A percentile compares a stretch with the other conserved stretches of the same genome.
These are phyloP conservation scores for Vicia faba DNA, from an alignment of 306 rosid species.

Conservation along the genomic window DNA sequence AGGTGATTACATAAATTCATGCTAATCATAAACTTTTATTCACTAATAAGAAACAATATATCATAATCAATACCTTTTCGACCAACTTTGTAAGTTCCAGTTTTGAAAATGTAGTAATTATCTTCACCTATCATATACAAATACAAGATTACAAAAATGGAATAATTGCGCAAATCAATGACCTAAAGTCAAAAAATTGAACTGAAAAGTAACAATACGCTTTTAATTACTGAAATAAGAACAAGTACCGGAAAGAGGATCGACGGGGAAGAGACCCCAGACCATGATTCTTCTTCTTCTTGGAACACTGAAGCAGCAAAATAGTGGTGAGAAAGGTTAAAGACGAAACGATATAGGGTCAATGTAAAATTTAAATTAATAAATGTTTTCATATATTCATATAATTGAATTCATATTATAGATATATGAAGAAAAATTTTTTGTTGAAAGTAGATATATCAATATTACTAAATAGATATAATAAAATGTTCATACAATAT, in stretches of 20 bases:
- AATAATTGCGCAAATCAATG: background rate
- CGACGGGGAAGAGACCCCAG: constrained; percentile 80
- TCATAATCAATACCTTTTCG: constrained; percentile 69
- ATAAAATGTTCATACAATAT: no score
- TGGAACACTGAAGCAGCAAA: background rate
- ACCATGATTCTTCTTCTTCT: constrained; percentile 59
- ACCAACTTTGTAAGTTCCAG: constrained; percentile 79
- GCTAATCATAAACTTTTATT: background rate
- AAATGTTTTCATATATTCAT: no score
- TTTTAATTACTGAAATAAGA: background rate
- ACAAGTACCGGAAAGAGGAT: constrained; percentile 63
- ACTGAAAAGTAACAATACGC: constrained; percentile 9
- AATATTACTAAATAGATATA: no score
- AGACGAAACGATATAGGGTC: background rate
- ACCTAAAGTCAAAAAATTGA: constrained; percentile 14
- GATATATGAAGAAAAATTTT: no score
- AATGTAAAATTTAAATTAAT: background rate
- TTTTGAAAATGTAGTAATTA: constrained; percentile 67
- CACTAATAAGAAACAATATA: constrained; percentile 1
- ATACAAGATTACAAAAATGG: background rate
- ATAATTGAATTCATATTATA: no score
- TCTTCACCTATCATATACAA: constrained; percentile 64
- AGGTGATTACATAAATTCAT: background rate
- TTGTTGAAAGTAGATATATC: no score
- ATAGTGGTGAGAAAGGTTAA: background rate